These are phyloP conservation scores for Sugiyamaella novakii DNA, from an alignment of 1,139 yeast species.

Conservation along the genomic window DNA sequence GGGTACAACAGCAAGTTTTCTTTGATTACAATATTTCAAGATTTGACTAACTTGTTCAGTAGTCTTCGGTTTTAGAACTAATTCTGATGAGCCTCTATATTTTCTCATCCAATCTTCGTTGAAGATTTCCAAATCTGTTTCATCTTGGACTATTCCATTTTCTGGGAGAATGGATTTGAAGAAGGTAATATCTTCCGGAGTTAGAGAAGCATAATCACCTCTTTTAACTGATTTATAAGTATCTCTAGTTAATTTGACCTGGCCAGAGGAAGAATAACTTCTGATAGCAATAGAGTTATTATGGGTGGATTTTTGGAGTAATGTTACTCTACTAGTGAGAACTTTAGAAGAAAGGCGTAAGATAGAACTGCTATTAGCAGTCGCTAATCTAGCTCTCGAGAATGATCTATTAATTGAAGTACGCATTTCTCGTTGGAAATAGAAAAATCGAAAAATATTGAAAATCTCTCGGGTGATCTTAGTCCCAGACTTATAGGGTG, in stretches of 20 bases:
- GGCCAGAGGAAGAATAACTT: slow-evolving; percentile 19
- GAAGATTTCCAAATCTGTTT: slow-evolving; percentile 68
- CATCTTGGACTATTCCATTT: slow-evolving; percentile 52
- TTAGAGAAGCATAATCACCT: slow-evolving; percentile 48
- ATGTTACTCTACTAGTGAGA: not conserved
- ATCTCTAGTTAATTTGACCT: slow-evolving; percentile 39
- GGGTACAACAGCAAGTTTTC: slow-evolving; percentile 83
- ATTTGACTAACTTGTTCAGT: slow-evolving; percentile 78
- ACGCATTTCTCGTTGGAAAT: slow-evolving; percentile 5
- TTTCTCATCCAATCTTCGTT: slow-evolving; percentile 98
- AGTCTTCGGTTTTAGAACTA: slow-evolving; percentile 83
- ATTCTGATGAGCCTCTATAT: slow-evolving; percentile 80
- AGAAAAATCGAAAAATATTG: too few species aligned
- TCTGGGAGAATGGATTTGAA: slow-evolving; percentile 61
- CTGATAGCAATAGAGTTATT: not conserved
- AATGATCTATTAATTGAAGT: not conserved
- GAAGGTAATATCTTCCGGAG: slow-evolving; percentile 57
- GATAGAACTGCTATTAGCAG: not conserved
- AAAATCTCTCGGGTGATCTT: too few species aligned
- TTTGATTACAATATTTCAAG: slow-evolving; percentile 77
- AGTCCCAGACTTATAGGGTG: too few species aligned
- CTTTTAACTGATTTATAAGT: slow-evolving; percentile 35
- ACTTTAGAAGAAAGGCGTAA: not conserved
- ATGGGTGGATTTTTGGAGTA: not conserved
- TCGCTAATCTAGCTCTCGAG: not conserved